Conservation (phyloP, 1,139 yeast genomes). For the Scheffersomyces segobiensis region DNA sequence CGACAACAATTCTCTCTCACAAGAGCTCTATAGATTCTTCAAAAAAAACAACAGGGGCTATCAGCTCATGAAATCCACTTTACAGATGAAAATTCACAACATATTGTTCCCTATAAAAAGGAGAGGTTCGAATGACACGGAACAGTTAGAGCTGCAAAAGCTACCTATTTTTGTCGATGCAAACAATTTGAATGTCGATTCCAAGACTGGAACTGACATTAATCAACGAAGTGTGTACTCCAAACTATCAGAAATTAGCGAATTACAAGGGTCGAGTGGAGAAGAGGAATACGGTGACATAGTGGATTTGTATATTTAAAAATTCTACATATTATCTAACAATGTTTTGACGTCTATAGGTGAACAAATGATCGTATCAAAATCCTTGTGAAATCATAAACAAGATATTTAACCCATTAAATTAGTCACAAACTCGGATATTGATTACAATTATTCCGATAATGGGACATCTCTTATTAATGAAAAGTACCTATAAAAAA, state of each 20-base stretch:
- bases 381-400: background rate
- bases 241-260: background rate
- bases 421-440: background rate
- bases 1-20: conserved; percentile 30
- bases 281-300: background rate
- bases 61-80: background rate
- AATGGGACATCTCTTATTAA: background rate
- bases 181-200: background rate
- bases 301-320: conserved; percentile 4
- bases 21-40: conserved; percentile 38
- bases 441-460: background rate
- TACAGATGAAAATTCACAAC: background rate
- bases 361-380: too few species aligned
- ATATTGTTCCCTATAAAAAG: background rate
- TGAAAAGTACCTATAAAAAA: too few species aligned
- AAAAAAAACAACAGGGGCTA: conserved; percentile 7
- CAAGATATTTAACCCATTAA: background rate
- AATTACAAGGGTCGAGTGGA: background rate
- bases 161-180: background rate
- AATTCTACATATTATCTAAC: conserved; percentile 1
- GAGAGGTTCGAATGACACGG: background rate
- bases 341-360: background rate
- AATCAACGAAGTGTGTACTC: background rate
- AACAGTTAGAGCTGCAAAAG: background rate
- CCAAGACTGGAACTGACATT: background rate